These are phyloP conservation scores for Blastomyces parvus DNA, from an alignment of 2,329 filamentous ascomycete species.

Conservation along the genomic window DNA sequence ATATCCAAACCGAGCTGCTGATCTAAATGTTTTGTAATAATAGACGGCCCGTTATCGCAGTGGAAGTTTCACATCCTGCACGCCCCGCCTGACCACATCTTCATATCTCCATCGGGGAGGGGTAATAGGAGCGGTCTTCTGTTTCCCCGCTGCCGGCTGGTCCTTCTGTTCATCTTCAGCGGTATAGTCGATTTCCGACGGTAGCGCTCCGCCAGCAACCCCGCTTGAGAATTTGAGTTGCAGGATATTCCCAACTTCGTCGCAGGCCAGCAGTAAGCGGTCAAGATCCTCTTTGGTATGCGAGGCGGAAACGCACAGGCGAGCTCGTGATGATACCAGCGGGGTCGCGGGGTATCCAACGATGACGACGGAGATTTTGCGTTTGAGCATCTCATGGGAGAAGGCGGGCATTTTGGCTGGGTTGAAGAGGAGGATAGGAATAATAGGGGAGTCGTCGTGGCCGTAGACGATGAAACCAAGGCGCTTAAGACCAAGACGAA, in stretches of 20 bases:
- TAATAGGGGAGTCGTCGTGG: constrained; percentile 95
- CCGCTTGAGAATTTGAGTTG: constrained; percentile 97
- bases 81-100: constrained; percentile 63
- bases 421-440: constrained; percentile 89
- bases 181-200: constrained; percentile 57
- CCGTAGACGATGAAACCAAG: constrained; percentile 95
- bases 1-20: constrained; percentile 8
- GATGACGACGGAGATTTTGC: constrained; percentile 94
- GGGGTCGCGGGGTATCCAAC: constrained; percentile 96
- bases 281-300: constrained; percentile 99
- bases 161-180: constrained; percentile 62
- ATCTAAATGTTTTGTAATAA: neutral
- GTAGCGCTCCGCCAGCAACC: constrained; percentile 75
- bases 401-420: constrained; percentile 99
- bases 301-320: constrained; percentile 90
- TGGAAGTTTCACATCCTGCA: constrained; percentile 63
- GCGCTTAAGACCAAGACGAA: constrained; percentile 93
- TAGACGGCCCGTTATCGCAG: constrained; percentile 49
- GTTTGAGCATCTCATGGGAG: constrained; percentile 95
- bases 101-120: constrained; percentile 72
- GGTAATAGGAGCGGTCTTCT: constrained; percentile 41
- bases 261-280: constrained; percentile 75
- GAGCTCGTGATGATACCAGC: constrained; percentile 83
- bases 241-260: constrained; percentile 82
- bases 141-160: constrained; percentile 35